Evolutionary conservation across 768 basidiomycete genomes (phyloP), one percentile per base, ranked within the genome.

Genomic region (Holtermannia corniformis): DNA sequence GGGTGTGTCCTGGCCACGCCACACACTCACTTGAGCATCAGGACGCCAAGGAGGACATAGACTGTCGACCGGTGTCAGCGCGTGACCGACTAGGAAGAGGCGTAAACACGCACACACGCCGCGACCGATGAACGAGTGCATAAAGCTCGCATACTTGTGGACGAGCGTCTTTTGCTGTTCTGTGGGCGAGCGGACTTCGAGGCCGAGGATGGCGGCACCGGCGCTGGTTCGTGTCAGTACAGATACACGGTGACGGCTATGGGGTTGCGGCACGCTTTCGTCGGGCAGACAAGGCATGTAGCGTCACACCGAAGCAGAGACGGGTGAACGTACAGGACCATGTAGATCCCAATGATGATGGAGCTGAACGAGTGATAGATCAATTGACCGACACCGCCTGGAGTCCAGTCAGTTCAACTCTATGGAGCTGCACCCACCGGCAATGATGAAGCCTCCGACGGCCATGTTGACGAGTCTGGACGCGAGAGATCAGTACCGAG

Each of bases 91-190:
- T 10, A n/a, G n/a, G 51, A 20, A 27, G 13, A 41, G 12, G 27
- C 37, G n/a, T n/a, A n/a, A n/a, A n/a, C 12, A 68, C 71, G 69
- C 54, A 73, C 72, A 70, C 46, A 71, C 70, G 46, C 72, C 72
- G 47, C 72, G 62, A 5, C 72, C 72, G 12, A 65, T 54, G 54
- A 71, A 73, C 2, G 64, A 67, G 47, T 71, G 70, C 62, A 73
- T 64, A 52, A 73, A 73, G 44, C 64, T 65, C 14, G 72, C 72
- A 61, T 73, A 73, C 27, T 60, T 61, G 52, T 71, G 64, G 0
- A 73, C 51, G 11, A 70, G 45, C 5, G 49, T 55, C 54, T 68
- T 68, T 11, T 73, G 71, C 43, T 71, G 57, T 54, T 69, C 68
- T 1, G 72, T 71, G 1, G 65, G 69, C 2, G 63, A 47, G n/a